Evolutionary conservation across 1,284 basidiomycete genomes (phyloP).

Genomic region (Tilletia horrida): DNA sequence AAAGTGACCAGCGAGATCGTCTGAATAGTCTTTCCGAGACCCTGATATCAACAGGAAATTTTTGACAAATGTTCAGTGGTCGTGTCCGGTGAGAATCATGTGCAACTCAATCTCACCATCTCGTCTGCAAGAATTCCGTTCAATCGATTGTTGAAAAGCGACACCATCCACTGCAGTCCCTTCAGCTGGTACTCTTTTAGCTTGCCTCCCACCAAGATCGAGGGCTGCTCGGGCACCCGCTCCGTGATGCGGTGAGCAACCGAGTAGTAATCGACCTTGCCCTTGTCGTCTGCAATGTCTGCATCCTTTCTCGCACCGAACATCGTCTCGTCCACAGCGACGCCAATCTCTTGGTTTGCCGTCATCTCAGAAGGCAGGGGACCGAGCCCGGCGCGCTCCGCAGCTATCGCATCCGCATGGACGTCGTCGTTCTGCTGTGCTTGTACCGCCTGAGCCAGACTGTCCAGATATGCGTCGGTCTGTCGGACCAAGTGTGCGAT

Average conservation of each 20-base stretch:
- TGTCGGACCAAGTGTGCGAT: constrained; percentile 94
- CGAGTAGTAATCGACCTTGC: constrained; percentile 91
- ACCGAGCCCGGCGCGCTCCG: constrained; percentile 33
- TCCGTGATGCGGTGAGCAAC: constrained; percentile 92
- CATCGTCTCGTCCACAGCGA: constrained; percentile 73
- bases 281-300: constrained; percentile 62
- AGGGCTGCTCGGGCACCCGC: constrained; percentile 77
- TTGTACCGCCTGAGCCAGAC: constrained; percentile 86
- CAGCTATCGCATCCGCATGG: constrained; percentile 49
- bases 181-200: constrained; percentile 55
- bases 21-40: constrained; percentile 55
- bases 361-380: constrained; percentile 22
- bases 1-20: constrained; percentile 55
- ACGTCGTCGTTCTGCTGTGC: constrained; percentile 81
- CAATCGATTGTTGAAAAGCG: constrained; percentile 54
- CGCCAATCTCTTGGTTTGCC: constrained; percentile 40
- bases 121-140: constrained; percentile 55
- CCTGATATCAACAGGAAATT: constrained; percentile 20
- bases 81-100: too few relatives aligned
- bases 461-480: constrained; percentile 92
- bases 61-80: too few relatives aligned
- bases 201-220: constrained; percentile 65
- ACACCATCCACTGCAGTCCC: constrained; percentile 55
- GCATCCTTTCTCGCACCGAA: constrained; percentile 76
- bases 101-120: too few relatives aligned